Conservation (phyloP, 2,329 filamentous ascomycete species). For the Chrysoporthe puriensis region DNA sequence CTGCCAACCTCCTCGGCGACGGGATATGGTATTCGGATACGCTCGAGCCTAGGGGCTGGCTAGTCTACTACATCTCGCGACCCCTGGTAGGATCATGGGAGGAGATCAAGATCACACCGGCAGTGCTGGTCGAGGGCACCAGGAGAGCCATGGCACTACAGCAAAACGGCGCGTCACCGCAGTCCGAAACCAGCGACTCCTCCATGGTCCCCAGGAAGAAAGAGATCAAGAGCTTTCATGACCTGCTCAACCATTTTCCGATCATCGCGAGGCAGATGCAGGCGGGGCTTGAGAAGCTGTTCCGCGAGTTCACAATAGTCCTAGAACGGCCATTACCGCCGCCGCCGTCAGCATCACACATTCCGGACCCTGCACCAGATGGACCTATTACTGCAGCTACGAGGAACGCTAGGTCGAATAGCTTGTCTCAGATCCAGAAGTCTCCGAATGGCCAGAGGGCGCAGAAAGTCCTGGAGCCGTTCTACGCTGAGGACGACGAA, state of each 20-base stretch:
- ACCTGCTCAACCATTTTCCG: slow-evolving; percentile 87
- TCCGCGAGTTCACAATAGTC: slow-evolving; percentile 84
- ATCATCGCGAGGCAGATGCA: slow-evolving; percentile 98
- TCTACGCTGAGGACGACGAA: slow-evolving; percentile 87
- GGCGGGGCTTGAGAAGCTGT: slow-evolving; percentile 82
- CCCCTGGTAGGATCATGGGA: slow-evolving; percentile 86
- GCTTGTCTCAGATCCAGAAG: slow-evolving; percentile 36
- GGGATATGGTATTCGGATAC: slow-evolving; percentile 85
- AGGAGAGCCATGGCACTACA: slow-evolving; percentile 35
- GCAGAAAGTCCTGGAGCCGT: slow-evolving; percentile 55
- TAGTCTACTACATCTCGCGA: slow-evolving; percentile 93
- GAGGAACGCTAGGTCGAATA: slow-evolving; percentile 59
- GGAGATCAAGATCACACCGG: slow-evolving; percentile 71
- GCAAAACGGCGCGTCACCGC: slow-evolving; percentile 33
- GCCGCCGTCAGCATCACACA: slow-evolving; percentile 64
- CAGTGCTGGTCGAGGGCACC: slow-evolving; percentile 55
- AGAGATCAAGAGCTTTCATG: slow-evolving; percentile 87
- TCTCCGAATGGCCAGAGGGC: slow-evolving; percentile 11
- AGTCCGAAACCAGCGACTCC: slow-evolving; percentile 45
- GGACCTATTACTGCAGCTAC: slow-evolving; percentile 59
- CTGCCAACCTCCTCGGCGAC: slow-evolving; percentile 85
- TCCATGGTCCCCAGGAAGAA: slow-evolving; percentile 71
- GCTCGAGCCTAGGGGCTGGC: slow-evolving; percentile 90
- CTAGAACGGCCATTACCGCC: slow-evolving; percentile 84
- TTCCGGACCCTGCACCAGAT: slow-evolving; percentile 61